phyloP scores from a whole-genome alignment of 2,329 filamentous ascomycete species.

The Helotiales sp. region DNA sequence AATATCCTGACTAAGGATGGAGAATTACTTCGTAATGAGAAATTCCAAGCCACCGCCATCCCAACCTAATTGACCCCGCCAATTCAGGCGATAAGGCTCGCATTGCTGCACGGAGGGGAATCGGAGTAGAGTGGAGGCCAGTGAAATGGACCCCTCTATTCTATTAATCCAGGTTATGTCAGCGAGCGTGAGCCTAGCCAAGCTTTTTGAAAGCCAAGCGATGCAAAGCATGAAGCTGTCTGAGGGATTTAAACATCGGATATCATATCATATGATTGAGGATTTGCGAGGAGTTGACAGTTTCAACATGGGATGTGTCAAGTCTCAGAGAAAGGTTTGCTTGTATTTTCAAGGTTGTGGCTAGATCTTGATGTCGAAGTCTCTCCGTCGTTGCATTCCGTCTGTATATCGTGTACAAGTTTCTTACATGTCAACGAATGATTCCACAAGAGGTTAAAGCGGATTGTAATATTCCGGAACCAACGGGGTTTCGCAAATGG shows the following conservation, averaged over 20 bases:
- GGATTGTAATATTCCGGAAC: too few species aligned
- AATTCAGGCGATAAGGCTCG: constrained; percentile 7
- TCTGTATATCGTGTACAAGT: too few species aligned
- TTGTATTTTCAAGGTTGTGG: not conserved
- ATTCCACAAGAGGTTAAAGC: too few species aligned
- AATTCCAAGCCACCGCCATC: not conserved
- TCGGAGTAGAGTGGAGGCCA: too few species aligned
- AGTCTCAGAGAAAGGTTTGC: not conserved
- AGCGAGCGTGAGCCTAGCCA: not conserved
- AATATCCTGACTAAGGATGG: constrained; percentile 2
- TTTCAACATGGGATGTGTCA: not conserved
- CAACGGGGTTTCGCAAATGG: too few species aligned
- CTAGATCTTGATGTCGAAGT: too few species aligned
- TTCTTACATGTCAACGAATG: too few species aligned
- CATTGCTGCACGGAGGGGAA: not conserved
- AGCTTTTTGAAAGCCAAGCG: not conserved
- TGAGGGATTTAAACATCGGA: not conserved
- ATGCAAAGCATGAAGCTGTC: not conserved
- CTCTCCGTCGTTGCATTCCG: too few species aligned
- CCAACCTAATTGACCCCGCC: not conserved
- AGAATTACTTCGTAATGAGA: constrained; percentile 5
- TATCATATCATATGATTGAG: too few species aligned
- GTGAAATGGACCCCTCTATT: not conserved
- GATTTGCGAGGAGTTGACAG: not conserved
- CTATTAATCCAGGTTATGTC: too few species aligned